Evolutionary conservation across 2,329 filamentous ascomycete species (phyloP).

Genomic region (Aureobasidium sp.): DNA sequence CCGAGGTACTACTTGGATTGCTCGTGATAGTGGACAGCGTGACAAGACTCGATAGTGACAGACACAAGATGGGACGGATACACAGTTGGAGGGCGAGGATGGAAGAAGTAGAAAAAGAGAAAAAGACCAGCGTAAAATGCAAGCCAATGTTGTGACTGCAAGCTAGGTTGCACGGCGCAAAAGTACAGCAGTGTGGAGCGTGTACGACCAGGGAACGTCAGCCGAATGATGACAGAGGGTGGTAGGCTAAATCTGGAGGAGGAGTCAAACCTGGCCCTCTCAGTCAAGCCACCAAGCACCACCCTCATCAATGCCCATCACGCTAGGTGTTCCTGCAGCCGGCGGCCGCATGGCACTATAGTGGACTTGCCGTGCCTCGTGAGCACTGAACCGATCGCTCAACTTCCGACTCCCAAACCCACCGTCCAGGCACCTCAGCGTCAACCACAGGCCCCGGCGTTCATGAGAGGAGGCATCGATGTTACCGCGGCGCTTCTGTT

Average conservation of each 20-base stretch:
- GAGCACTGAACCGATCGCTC: conserved; percentile 1
- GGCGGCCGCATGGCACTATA: conserved; percentile 7
- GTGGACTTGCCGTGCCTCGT: background rate
- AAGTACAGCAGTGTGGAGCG: conserved; percentile 8
- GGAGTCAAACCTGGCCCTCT: conserved; percentile 3
- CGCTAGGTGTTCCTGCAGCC: conserved; percentile 11
- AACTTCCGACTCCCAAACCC: background rate
- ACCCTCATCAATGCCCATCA: conserved; percentile 10
- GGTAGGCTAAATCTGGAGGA: conserved; percentile 11
- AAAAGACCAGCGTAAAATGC: background rate
- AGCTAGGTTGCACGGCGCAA: conserved; percentile 5
- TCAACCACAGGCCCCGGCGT: background rate
- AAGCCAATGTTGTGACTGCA: conserved; percentile 8
- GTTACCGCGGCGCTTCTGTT: conserved; percentile 5
- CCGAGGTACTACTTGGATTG: background rate
- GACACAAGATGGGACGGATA: background rate
- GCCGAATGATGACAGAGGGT: conserved; percentile 9
- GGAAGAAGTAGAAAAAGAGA: background rate
- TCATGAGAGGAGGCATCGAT: background rate
- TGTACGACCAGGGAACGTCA: conserved; percentile 8
- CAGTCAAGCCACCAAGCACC: background rate
- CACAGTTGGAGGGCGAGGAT: background rate
- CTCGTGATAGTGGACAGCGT: background rate
- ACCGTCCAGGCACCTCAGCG: background rate
- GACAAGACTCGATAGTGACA: conserved; percentile 7